phyloP scores from a whole-genome alignment of 805 yeast species.

The Wickerhamiella spandovensis region DNA sequence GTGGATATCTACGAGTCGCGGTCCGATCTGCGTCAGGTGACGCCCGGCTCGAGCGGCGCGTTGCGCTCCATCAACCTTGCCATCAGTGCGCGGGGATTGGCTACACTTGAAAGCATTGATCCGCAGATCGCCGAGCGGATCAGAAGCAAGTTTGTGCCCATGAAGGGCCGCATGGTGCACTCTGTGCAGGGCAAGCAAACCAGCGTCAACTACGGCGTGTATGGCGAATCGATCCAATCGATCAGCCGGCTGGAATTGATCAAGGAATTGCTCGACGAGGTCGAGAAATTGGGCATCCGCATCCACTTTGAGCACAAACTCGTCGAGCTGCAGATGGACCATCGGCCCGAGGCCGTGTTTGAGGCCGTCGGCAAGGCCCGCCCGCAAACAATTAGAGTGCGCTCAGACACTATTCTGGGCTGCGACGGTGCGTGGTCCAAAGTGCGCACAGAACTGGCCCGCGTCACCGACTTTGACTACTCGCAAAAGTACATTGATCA shows the following conservation, averaged over 20 bases:
- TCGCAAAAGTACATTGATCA: constrained; percentile 70
- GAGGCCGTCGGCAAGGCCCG: constrained; percentile 7
- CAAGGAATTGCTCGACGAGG: constrained; percentile 48
- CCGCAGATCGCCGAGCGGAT: constrained; percentile 41
- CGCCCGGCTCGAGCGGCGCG: neutral
- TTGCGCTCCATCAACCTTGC: constrained; percentile 67
- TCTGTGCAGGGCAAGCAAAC: constrained; percentile 47
- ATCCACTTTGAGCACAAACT: constrained; percentile 47
- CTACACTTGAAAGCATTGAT: constrained; percentile 53
- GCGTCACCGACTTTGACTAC: constrained; percentile 52
- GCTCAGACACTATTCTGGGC: constrained; percentile 56
- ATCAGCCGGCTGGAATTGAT: constrained; percentile 67
- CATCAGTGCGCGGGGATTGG: constrained; percentile 71
- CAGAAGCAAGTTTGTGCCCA: constrained; percentile 55
- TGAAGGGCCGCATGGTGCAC: constrained; percentile 87
- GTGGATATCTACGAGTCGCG: constrained; percentile 67
- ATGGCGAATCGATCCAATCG: constrained; percentile 75
- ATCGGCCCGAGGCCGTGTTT: constrained; percentile 15
- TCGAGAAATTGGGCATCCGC: constrained; percentile 36
- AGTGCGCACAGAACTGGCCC: constrained; percentile 56
- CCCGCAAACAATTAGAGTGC: neutral
- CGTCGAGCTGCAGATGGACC: constrained; percentile 10
- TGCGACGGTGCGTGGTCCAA: constrained; percentile 78
- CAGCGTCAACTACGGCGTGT: constrained; percentile 63
- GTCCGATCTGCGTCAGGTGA: constrained; percentile 42